Evolutionary conservation across 768 basidiomycete species (phyloP).

Genomic region (Pisolithus sp.): DNA sequence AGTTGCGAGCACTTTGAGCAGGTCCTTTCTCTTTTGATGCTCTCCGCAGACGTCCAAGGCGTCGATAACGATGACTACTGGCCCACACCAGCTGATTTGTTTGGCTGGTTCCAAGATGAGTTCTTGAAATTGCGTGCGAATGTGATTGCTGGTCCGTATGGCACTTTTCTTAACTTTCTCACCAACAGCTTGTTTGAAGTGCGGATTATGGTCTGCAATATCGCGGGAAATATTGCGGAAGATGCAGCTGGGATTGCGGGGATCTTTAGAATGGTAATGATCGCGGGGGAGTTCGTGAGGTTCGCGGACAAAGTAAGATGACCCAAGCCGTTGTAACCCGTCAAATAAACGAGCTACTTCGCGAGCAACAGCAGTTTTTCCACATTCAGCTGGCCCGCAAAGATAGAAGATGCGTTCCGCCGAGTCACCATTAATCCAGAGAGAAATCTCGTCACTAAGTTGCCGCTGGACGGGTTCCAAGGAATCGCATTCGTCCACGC

Average conservation of each 20-base stretch:
- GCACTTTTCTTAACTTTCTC: constrained; percentile 16
- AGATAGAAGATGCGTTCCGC: constrained; percentile 21
- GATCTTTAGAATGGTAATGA: constrained; percentile 3
- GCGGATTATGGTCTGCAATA: constrained; percentile 26
- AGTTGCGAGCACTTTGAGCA: constrained; percentile 18
- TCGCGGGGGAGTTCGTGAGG: constrained; percentile 20
- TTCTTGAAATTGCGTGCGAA: constrained; percentile 21
- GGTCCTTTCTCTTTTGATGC: constrained; percentile 5
- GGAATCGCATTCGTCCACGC: constrained; percentile 7
- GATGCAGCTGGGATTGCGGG: constrained; percentile 19
- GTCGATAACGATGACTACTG: constrained; percentile 31
- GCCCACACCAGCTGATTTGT: constrained; percentile 20
- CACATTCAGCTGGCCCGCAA: constrained; percentile 22
- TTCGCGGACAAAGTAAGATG: constrained; percentile 18
- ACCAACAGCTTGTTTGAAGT: constrained; percentile 16
- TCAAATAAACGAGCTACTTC: constrained; percentile 23
- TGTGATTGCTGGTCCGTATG: constrained; percentile 13
- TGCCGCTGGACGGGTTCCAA: constrained; percentile 5
- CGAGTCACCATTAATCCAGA: constrained; percentile 13
- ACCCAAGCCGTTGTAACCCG: constrained; percentile 23
- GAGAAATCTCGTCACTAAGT: constrained; percentile 13
- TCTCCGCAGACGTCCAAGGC: constrained; percentile 27
- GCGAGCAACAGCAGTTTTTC: constrained; percentile 28
- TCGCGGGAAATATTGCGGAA: constrained; percentile 30
- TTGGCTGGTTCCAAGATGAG: constrained; percentile 23